Evolutionary conservation across 768 basidiomycete genomes (phyloP).

Genomic region (Boletus eberwhitei): DNA sequence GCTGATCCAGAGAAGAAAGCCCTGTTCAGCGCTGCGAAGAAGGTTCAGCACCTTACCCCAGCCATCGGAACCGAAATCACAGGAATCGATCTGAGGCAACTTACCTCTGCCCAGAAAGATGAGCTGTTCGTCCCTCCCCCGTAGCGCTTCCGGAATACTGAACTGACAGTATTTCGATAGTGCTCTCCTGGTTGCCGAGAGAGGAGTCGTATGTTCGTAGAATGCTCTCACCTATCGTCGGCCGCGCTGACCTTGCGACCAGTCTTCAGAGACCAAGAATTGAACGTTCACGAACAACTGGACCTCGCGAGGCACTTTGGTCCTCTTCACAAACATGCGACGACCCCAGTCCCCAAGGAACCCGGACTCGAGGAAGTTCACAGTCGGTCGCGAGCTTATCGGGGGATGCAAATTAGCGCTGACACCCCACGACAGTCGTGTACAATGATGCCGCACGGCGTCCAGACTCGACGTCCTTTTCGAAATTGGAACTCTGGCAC

Average conservation of each 20-base stretch:
- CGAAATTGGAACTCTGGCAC: conserved; percentile 78
- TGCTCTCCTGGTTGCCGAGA: conserved; percentile 69
- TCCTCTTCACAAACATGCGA: conserved; percentile 79
- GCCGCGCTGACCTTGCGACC: background rate
- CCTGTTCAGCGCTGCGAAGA: conserved; percentile 60
- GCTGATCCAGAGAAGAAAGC: conserved; percentile 70
- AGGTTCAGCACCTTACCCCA: conserved; percentile 66
- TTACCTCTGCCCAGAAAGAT: conserved; percentile 68
- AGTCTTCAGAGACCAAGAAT: conserved; percentile 77
- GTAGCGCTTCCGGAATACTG: background rate
- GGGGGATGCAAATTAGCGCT: background rate
- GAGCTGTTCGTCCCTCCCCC: conserved; percentile 53
- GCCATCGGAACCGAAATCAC: conserved; percentile 71
- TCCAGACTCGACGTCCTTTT: conserved; percentile 61
- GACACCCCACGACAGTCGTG: conserved; percentile 45
- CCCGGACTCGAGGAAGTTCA: conserved; percentile 77
- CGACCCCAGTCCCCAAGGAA: conserved; percentile 68
- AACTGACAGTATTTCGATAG: conserved; percentile 33
- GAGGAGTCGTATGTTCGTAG: conserved; percentile 68
- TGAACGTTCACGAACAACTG: conserved; percentile 65
- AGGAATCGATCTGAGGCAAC: conserved; percentile 70
- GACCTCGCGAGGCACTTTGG: conserved; percentile 72
- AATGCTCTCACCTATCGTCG: background rate
- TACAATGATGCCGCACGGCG: conserved; percentile 65
- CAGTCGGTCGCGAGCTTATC: conserved; percentile 38